These are phyloP conservation scores for Chaetomium tenue DNA, from an alignment of 495 filamentous ascomycete species.

Conservation along the genomic window DNA sequence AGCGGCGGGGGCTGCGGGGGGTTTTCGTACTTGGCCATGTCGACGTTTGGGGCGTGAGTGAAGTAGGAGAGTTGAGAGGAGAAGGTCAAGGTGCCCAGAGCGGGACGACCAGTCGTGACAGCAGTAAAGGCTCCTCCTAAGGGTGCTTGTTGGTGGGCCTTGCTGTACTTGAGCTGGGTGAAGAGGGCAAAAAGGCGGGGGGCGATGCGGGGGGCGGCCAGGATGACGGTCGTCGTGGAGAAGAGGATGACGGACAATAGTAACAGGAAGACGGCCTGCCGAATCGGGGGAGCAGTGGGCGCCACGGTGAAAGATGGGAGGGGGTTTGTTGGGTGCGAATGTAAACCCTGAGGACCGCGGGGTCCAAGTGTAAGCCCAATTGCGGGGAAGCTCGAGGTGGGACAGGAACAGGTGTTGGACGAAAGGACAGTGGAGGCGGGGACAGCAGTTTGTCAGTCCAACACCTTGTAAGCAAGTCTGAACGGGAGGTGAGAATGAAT, in stretches of 20 bases:
- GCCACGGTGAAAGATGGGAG: conserved; percentile 42
- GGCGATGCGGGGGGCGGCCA: conserved; percentile 70
- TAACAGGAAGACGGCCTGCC: conserved; percentile 46
- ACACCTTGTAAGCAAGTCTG: neutral
- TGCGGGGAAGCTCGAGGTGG: conserved; percentile 10
- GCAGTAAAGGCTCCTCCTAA: conserved; percentile 31
- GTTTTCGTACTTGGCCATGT: conserved; percentile 54
- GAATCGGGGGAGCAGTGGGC: conserved; percentile 37
- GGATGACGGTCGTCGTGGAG: conserved; percentile 61
- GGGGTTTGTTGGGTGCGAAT: neutral
- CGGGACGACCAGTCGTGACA: conserved; percentile 17
- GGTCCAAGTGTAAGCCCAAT: conserved; percentile 2
- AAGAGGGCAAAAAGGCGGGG: conserved; percentile 64
- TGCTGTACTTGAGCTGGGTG: conserved; percentile 46
- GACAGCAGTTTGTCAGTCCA: neutral
- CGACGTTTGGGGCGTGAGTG: conserved; percentile 28
- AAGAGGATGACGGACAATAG: conserved; percentile 61
- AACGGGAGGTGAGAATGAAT: neutral
- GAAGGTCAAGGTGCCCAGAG: conserved; percentile 27
- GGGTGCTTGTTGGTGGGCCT: conserved; percentile 21
- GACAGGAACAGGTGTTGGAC: neutral
- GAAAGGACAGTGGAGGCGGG: neutral
- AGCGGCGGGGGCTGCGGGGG: conserved; percentile 83
- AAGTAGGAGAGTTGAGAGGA: conserved; percentile 21
- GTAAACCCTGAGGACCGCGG: conserved; percentile 10